Conservation (phyloP, 2,329 filamentous ascomycete genomes). For the Rosellinia necatrix region DNA sequence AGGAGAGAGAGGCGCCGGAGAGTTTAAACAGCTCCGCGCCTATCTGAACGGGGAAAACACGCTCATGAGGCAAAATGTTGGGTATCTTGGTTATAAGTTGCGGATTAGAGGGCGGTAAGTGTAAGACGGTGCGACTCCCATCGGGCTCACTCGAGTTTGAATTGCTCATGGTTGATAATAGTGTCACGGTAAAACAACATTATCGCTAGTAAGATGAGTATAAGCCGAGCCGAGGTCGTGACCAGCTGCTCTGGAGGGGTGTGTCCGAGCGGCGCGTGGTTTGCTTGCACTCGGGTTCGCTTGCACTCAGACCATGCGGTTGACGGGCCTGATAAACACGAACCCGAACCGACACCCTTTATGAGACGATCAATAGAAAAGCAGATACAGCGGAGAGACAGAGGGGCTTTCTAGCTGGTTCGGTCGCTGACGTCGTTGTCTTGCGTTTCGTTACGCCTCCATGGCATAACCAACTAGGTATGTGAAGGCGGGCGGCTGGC, state of each 20-base stretch:
- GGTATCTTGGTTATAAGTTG: constrained; percentile 55
- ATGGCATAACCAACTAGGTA: no score
- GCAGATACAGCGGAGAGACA: background rate
- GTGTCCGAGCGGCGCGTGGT: background rate
- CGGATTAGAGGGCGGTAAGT: constrained; percentile 39
- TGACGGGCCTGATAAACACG: background rate
- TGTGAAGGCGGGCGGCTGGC: background rate
- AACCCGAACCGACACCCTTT: background rate
- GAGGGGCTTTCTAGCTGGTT: background rate
- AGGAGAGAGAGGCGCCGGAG: constrained; percentile 73
- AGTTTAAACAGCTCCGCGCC: constrained; percentile 73
- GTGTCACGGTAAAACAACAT: constrained; percentile 31
- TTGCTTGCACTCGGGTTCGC: no score
- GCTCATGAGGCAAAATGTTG: constrained; percentile 67
- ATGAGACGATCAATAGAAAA: background rate
- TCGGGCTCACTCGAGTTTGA: constrained; percentile 39
- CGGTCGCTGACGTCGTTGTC: constrained; percentile 6
- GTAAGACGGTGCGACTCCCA: constrained; percentile 34
- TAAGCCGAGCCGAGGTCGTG: constrained; percentile 4
- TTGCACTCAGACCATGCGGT: constrained; percentile 9
- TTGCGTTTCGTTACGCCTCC: background rate
- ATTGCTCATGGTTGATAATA: constrained; percentile 37
- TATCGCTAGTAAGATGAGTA: constrained; percentile 19
- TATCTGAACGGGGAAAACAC: constrained; percentile 77
- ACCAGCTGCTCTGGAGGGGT: background rate